These are phyloP conservation scores for Phaeosphaeriaceae sp. DNA, from an alignment of 2,329 filamentous ascomycete genomes.

Conservation along the genomic window DNA sequence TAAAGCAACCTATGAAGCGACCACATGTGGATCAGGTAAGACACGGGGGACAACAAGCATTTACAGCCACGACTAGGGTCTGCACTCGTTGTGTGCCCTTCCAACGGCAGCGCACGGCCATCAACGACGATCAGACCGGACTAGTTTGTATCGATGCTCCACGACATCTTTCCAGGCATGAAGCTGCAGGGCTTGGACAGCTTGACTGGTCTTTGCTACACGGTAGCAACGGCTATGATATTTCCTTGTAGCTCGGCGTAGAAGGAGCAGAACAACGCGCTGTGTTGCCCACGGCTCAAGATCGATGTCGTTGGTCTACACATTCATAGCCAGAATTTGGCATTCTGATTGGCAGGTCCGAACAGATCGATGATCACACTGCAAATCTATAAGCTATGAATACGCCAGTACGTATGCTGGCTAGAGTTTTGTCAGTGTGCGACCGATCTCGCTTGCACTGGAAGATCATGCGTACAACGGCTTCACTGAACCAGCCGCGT, in stretches of 20 bases:
- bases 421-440: neutral
- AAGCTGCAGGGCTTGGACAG: neutral
- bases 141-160: neutral
- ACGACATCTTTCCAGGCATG: neutral
- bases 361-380: neutral
- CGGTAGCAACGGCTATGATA: too few species aligned
- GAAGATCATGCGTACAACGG: neutral
- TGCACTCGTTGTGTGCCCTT: neutral
- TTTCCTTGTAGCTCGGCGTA: too few species aligned
- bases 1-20: neutral
- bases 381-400: neutral
- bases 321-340: neutral
- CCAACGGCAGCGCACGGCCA: neutral
- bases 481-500: neutral
- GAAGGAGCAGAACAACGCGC: too few species aligned
- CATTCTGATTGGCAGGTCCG: neutral
- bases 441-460: neutral
- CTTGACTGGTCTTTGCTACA: neutral
- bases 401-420: neutral
- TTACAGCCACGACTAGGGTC: neutral
- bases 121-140: neutral
- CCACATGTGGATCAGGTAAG: neutral
- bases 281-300: neutral
- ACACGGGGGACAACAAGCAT: neutral
- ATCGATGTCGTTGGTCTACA: neutral